Conservation (phyloP, 352 stramenopile genomes). For the Globisporangium camurandrum region DNA sequence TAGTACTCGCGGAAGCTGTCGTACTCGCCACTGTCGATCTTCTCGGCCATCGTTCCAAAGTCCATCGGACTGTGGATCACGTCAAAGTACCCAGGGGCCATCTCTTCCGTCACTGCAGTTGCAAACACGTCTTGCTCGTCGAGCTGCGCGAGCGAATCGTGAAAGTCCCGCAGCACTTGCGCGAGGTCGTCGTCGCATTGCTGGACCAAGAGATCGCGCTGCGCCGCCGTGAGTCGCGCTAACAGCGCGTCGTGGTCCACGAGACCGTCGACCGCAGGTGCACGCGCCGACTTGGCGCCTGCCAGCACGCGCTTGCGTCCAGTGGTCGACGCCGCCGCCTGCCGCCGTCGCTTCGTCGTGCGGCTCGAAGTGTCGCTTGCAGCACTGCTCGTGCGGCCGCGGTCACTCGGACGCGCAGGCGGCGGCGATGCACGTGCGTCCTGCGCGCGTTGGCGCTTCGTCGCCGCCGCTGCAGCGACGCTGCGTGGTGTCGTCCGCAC, state of each 20-base stretch:
- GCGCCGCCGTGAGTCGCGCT: conserved; percentile 31
- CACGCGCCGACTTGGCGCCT: conserved; percentile 2
- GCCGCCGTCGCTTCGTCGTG: conserved; percentile 3
- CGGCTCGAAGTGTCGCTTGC: background rate
- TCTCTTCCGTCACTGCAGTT: conserved; percentile 80
- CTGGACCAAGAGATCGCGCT: conserved; percentile 51
- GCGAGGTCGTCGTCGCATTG: conserved; percentile 50
- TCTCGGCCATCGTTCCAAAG: conserved; percentile 90
- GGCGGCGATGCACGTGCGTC: background rate
- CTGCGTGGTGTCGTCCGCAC: background rate
- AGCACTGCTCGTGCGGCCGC: background rate
- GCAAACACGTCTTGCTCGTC: conserved; percentile 87
- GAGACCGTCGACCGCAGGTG: conserved; percentile 15
- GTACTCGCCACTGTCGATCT: conserved; percentile 52
- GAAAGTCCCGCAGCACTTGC: conserved; percentile 55
- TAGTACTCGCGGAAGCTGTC: conserved; percentile 68
- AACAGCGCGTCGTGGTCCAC: conserved; percentile 42
- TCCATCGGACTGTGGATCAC: conserved; percentile 90
- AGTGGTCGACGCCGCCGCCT: conserved; percentile 32
- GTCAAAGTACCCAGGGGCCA: conserved; percentile 90
- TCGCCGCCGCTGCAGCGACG: background rate
- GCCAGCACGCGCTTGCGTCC: conserved; percentile 14
- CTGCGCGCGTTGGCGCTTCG: background rate
- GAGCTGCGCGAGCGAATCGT: conserved; percentile 56
- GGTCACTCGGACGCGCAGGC: background rate